A percentile compares a stretch with the other conserved stretches of the same genome.
Evolutionary conservation across 225 moss, liverwort and hornwort genomes (phyloP).

Genomic region (Sphagnum tenellum): DNA sequence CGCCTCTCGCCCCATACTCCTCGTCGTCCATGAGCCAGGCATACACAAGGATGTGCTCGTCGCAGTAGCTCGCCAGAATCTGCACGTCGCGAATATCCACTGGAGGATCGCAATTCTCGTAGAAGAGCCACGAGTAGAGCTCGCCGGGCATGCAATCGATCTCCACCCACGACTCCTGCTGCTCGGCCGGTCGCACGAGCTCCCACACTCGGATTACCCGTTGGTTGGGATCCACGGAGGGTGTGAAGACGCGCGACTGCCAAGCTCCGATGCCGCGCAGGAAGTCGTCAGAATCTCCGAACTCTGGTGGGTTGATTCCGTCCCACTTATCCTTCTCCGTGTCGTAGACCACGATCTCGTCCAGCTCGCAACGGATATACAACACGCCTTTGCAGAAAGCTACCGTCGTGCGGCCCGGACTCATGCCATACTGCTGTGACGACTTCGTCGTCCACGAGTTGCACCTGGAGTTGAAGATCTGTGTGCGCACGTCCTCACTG

Average conservation of each 20-base stretch:
- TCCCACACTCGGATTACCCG: slow-evolving; percentile 13
- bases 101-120: slow-evolving; percentile 8
- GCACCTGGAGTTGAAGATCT: no score
- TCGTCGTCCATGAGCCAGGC: slow-evolving; percentile 1
- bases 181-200: slow-evolving; percentile 5
- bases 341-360: slow-evolving; percentile 10
- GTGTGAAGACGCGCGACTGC: slow-evolving; percentile 9
- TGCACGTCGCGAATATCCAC: not conserved
- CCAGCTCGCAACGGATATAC: slow-evolving; percentile 1
- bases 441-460: no score
- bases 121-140: slow-evolving; percentile 4
- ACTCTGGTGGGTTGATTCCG: slow-evolving; percentile 7
- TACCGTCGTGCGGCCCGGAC: no score
- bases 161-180: slow-evolving; percentile 7
- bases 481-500: not conserved
- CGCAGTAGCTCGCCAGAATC: slow-evolving; percentile 14
- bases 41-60: slow-evolving; percentile 16
- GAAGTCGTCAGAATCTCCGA: slow-evolving; percentile 16
- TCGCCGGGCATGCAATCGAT: slow-evolving; percentile 9
- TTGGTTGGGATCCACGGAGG: slow-evolving; percentile 1
- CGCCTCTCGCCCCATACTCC: no score
- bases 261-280: slow-evolving; percentile 18
- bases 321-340: slow-evolving; percentile 10
- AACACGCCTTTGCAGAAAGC: no score
- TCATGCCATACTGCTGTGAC: no score